Evolutionary conservation across 371 early-diverging fungal genomes (phyloP), one percentile per base, ranked within the genome.

Genomic region (Lichtheimia ornata): DNA sequence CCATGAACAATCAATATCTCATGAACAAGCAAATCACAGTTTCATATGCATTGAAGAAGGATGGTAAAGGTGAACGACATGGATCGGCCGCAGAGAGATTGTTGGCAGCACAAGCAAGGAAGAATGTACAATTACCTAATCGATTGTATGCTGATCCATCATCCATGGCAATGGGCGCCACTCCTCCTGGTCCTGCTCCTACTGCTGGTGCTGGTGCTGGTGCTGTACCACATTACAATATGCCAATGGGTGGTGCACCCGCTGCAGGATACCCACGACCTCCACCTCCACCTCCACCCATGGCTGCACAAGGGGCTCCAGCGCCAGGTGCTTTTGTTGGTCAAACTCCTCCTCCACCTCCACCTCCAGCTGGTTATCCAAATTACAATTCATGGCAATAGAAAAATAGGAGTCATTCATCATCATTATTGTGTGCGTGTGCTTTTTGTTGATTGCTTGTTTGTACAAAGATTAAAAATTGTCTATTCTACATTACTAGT

Each of bases 1-100:
- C 97, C 4, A 97, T 99, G 98, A 92, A 99, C 67, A 94, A 96
- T 9, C 98, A 98, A 74, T 97, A 89, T 75, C 73, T 99, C 73
- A 91, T 88, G 77, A 95, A 95, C 72, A 95, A 95, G 66, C 89
- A 92, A 35, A 89, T 99, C 63, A 84, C 86, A 18, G 97, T 97
- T 12, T 81, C 85, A 13, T 99, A 96, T 76, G 97, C 98, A 1
- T 93, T 94, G 70, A 98, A 98, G 77, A 98, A 98, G 79, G 98
- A 99, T 65, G 96, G 97, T 28, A 94, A 94, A 76, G 99, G 99
- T 14, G 98, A 97, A 71, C 77, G 96, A 20, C 99, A 99, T 70
- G 99, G 99, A 51, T 91, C 94, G 30, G 95, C 96, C 2, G 97
- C 98, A 80, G 98, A 98, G 73, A 88, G 99, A 61, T 71, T 97